Conservation (phyloP, 1,284 basidiomycete species). For the Cystobasidium sp. region DNA sequence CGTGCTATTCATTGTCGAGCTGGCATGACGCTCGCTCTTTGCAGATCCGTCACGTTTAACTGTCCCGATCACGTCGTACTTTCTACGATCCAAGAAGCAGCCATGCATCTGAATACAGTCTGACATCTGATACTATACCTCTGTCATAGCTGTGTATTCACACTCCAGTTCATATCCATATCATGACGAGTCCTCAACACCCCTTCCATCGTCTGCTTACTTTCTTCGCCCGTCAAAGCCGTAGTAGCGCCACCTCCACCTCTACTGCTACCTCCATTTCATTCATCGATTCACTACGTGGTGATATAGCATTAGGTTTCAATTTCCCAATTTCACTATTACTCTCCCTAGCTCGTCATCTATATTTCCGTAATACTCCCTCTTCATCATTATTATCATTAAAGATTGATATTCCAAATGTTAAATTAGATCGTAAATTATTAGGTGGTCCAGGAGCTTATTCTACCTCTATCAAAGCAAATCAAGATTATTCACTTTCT, state of each 20-base stretch:
- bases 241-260: background rate
- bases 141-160: background rate
- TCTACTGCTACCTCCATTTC: constrained; percentile 8
- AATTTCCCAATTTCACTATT: constrained; percentile 37
- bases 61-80: too few species aligned
- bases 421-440: constrained; percentile 14
- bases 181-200: constrained; percentile 10
- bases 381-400: constrained; percentile 1
- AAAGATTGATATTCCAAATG: constrained; percentile 31
- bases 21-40: too few species aligned
- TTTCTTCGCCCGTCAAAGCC: constrained; percentile 35
- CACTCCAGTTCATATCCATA: background rate
- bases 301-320: constrained; percentile 34
- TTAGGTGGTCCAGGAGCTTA: constrained; percentile 38
- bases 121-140: too few species aligned
- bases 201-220: constrained; percentile 40
- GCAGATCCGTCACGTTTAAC: too few species aligned
- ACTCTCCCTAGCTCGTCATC: constrained; percentile 24
- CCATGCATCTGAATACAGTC: too few species aligned
- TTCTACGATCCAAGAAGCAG: too few species aligned
- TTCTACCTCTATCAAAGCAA: background rate
- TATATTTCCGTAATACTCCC: constrained; percentile 24
- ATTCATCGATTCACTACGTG: constrained; percentile 34
- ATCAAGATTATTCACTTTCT: background rate
- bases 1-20: too few species aligned